Conservation (phyloP, 805 yeast species). For the Sugiyamaella americana region DNA sequence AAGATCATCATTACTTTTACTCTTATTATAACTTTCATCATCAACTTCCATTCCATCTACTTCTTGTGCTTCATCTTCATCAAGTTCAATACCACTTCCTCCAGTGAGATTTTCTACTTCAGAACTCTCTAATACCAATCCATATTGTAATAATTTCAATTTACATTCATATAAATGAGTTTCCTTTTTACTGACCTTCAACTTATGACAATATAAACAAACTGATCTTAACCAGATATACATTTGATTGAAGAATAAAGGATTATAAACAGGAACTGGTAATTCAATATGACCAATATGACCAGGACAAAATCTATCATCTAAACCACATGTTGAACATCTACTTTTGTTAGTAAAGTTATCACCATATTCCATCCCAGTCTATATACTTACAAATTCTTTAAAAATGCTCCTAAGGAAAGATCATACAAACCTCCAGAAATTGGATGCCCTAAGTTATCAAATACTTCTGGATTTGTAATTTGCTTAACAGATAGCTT, state of each 20-base stretch:
- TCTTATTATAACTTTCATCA: conserved; percentile 25
- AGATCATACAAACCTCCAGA: conserved; percentile 90
- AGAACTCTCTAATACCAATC: conserved; percentile 71
- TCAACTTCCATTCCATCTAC: conserved; percentile 27
- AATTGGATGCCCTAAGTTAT: conserved; percentile 92
- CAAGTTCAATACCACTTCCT: conserved; percentile 40
- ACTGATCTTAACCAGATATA: conserved; percentile 75
- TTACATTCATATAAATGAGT: conserved; percentile 73
- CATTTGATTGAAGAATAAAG: conserved; percentile 87
- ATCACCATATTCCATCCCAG: neutral
- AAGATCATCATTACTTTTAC: conserved; percentile 34
- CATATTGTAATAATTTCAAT: conserved; percentile 77
- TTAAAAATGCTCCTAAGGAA: conserved; percentile 88
- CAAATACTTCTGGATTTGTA: conserved; percentile 93
- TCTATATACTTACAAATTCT: conserved; percentile 45
- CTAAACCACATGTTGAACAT: conserved; percentile 94
- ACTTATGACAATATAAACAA: conserved; percentile 86
- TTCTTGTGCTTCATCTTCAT: conserved; percentile 44
- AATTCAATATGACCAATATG: conserved; percentile 97
- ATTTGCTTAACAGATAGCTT: conserved; percentile 89
- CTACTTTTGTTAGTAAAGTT: conserved; percentile 16
- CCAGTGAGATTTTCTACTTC: conserved; percentile 59
- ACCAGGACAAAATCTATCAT: conserved; percentile 93
- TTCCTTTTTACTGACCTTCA: conserved; percentile 63
- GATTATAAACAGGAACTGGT: conserved; percentile 93